Conservation (phyloP, 139 green algal species). For the Trebouxia sp. region DNA sequence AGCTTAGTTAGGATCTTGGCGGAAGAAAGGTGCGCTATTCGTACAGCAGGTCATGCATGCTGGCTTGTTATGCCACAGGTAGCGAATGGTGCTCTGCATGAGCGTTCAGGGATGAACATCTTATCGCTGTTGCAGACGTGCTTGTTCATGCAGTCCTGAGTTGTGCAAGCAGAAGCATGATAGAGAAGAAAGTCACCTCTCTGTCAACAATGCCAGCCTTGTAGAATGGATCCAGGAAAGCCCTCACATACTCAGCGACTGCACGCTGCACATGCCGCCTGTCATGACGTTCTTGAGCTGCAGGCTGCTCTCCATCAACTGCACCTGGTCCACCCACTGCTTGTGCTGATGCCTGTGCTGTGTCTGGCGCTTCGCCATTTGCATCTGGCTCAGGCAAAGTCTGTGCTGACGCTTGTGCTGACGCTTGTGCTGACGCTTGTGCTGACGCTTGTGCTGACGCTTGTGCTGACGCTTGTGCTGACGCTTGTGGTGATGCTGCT, state of each 20-base stretch:
- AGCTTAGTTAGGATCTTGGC: too few species aligned
- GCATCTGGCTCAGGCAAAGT: too few species aligned
- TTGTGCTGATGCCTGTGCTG: not conserved
- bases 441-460: too few species aligned
- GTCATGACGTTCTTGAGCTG: not conserved
- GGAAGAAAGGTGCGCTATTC: too few species aligned
- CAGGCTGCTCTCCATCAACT: not conserved
- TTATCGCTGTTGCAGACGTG: too few species aligned
- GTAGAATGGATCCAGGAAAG: conserved; percentile 11
- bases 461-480: not conserved
- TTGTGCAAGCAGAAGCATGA: not conserved
- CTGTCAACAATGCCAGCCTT: conserved; percentile 16
- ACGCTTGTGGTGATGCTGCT: too few species aligned
- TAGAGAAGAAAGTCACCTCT: not conserved
- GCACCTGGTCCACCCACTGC: not conserved
- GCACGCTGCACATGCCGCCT: not conserved
- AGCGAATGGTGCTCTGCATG: too few species aligned
- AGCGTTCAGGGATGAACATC: too few species aligned
- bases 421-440: too few species aligned
- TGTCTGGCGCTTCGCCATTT: not conserved
- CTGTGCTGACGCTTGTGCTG: not conserved
- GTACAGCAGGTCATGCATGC: too few species aligned
- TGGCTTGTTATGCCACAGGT: too few species aligned
- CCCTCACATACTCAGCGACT: not conserved
- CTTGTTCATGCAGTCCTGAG: not conserved